Evolutionary conservation across 2,329 filamentous ascomycete species (phyloP), one percentile per base, ranked within the genome.

Genomic region (Cyanodermella asteris): DNA sequence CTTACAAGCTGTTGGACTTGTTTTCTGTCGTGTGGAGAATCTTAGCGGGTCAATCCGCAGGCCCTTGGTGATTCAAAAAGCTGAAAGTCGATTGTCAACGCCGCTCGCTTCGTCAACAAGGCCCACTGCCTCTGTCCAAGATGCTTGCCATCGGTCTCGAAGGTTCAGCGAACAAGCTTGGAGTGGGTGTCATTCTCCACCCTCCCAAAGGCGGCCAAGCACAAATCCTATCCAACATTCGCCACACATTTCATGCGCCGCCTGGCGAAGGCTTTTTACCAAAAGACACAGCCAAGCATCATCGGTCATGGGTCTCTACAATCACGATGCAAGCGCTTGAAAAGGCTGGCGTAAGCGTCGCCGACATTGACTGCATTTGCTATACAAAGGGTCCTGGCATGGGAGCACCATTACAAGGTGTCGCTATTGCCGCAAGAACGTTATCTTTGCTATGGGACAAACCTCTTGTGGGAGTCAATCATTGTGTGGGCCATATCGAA

Each of bases 141-240:
- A 69, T 70, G 57, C 72, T 76, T 37, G 63, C 70, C 16, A 61
- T 77, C 39, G 72, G 72, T 13, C 61, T 78, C 45, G 87, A 97
- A 58, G 84, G 87, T 47, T 91, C 80, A 29, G 87, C 87, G 51
- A 97, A 97, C 61, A 97, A 97, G 53, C 69, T 97, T 26, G 87
- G 84, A 37, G 73, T 94, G 30, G 87, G 87, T 42, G 59, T 97
- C 30, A 91, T 97, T 46, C 64, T 69, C 13, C 87, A 94, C 55
- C 53, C 33, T 42, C 53, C 53, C 15, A 53, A 59, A 31, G 45
- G 50, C 41, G 49, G 54, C 30, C 53, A 61, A 18, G 63, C 73
- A 12, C 54, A 59, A 36, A 72, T 97, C 44, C 77, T 97, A 36
- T 72, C 82, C 44, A 97, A 97, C 55, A 63, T 97, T 36, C 75